Percentiles rank a stretch among this genome's conserved stretches.
Evolutionary conservation across 176 grass and related monocot species (phyloP).

Genomic region (Metroxylon sagu): DNA sequence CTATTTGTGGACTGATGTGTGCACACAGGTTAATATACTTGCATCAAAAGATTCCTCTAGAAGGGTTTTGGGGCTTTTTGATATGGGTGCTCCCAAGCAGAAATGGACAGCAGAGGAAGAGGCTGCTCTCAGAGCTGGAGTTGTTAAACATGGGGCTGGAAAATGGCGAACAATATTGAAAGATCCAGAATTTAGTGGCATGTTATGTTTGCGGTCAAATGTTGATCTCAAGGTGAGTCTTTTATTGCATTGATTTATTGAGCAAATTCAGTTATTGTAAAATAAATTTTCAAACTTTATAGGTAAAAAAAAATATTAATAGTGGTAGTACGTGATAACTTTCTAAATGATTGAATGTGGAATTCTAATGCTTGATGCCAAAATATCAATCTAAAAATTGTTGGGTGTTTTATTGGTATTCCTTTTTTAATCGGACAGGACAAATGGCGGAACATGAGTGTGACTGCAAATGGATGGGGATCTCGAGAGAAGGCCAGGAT

Average conservation of each 20-base stretch:
- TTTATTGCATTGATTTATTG: not conserved
- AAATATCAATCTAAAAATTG: no score
- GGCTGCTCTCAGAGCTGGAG: conserved; percentile 86
- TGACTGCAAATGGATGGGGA: conserved; percentile 67
- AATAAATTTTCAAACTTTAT: not conserved
- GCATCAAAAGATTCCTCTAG: no score
- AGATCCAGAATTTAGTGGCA: conserved; percentile 74
- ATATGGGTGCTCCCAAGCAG: conserved; percentile 92
- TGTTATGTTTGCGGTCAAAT: conserved; percentile 72
- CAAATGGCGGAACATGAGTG: conserved; percentile 92
- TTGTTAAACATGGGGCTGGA: conserved; percentile 71
- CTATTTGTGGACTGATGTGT: no score
- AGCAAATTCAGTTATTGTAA: not conserved
- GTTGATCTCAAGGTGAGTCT: conserved; percentile 79
- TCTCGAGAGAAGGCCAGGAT: conserved; percentile 72
- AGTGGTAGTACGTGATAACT: no score
- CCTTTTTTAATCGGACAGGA: conserved; percentile 38
- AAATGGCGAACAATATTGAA: conserved; percentile 94
- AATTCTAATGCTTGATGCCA: no score
- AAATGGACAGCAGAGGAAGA: conserved; percentile 88
- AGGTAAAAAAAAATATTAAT: not conserved
- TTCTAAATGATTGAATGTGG: no score
- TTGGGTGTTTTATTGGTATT: not conserved
- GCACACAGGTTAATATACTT: no score
- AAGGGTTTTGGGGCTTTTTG: not conserved